Evolutionary conservation across 129 eudicot species (phyloP), one percentile per base, ranked within the genome.

Genomic region (Silybum marianum): DNA sequence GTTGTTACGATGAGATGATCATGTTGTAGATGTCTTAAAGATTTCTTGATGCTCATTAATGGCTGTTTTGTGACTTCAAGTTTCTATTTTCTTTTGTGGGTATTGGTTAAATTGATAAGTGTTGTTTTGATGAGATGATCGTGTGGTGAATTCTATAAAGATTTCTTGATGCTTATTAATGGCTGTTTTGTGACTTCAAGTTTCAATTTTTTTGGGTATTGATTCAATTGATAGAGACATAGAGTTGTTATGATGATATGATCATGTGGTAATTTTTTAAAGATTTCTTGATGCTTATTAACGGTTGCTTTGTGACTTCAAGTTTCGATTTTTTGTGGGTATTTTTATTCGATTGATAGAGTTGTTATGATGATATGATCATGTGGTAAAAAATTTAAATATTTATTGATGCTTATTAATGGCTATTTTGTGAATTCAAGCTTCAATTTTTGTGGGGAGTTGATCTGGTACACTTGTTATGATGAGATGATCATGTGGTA

Each of bases 391-490:
- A 38, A 38, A 6, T 38, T 38, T 54, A 54, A 54, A 14, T 9
- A 18, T 18, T 54, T 54, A 9, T 16, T 54, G 19, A 54, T 54
- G 63, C 6, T 54, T 21, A 13, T 44, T 74, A 42, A 66, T 28
- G 44, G 84, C 22, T 76, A 46, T 69, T 70, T 70, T 25, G 78
- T 71, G 40, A 12, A 3, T 39, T 54, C 16, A 72, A 71, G 62
- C 28, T 71, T 83, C 7, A 42, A 60, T 60, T 9, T 71, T 63
- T 54, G 66, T 83, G 48, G 77, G 69, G n/a, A n/a, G n/a, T n/a
- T n/a, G n/a, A n/a, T n/a, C n/a, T n/a, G n/a, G n/a, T n/a, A n/a
- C n/a, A n/a, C n/a, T 75, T 82, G 77, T 38, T 70, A n/a, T 69
- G 32, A 21, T 54, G 48, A 6, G 77, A 28, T 77, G 63, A 54